phyloP scores from a whole-genome alignment of 176 grass and related monocot species.

The Panicum miliaceum region DNA sequence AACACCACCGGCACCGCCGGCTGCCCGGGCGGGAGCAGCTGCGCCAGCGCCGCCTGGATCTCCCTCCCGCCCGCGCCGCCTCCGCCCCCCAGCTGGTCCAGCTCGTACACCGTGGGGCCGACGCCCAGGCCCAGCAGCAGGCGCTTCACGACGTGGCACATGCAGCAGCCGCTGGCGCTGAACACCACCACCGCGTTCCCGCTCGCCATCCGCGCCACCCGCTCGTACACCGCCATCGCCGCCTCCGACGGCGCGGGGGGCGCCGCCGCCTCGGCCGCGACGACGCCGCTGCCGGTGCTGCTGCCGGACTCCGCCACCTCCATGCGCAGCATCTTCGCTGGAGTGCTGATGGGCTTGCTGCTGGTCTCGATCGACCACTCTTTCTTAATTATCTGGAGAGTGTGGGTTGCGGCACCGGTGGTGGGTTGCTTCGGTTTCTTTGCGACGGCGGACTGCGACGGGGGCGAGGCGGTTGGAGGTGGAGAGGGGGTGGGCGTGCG shows the following conservation, averaged over 20 bases:
- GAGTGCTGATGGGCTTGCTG: neutral
- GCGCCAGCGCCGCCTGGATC: slow-evolving; percentile 75
- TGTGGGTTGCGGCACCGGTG: too few relatives aligned
- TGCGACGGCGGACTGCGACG: neutral
- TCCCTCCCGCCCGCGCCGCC: slow-evolving; percentile 50
- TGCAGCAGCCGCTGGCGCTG: slow-evolving; percentile 92
- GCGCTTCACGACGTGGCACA: slow-evolving; percentile 95
- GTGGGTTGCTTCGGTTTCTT: neutral
- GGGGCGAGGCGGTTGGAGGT: neutral
- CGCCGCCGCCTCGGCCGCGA: neutral
- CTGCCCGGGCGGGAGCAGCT: slow-evolving; percentile 52
- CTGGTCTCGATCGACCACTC: too few relatives aligned
- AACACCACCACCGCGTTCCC: slow-evolving; percentile 94
- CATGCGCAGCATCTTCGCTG: slow-evolving; percentile 43
- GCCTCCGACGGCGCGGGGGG: neutral
- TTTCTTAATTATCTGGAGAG: too few relatives aligned
- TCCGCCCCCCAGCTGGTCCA: slow-evolving; percentile 56
- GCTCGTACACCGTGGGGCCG: slow-evolving; percentile 84
- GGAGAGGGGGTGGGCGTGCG: neutral
- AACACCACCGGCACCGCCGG: slow-evolving; percentile 78
- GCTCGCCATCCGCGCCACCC: slow-evolving; percentile 71
- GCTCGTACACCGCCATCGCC: slow-evolving; percentile 61
- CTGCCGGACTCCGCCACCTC: slow-evolving; percentile 31
- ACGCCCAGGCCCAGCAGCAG: slow-evolving; percentile 88
- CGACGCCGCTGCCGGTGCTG: neutral